Base-by-base conservation (phyloP, 345 rosid species). In the Viola odorata region DNA sequence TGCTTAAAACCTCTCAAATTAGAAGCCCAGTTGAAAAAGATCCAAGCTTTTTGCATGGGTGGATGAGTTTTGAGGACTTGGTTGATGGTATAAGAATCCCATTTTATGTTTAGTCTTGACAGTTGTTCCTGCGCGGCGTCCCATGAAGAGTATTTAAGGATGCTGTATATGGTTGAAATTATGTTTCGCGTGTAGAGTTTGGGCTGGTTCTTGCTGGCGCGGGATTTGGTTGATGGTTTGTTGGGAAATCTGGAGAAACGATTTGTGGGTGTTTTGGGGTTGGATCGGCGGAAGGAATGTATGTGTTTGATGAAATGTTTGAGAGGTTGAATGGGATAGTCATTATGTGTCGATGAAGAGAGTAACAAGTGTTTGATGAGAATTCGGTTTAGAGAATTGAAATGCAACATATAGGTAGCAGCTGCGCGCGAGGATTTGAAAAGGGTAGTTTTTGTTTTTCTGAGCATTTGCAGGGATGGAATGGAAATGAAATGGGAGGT, bases 1-100 rank as follows among this genome's bases (percentile, higher is more conserved):
- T 86, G 96, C 72, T 86, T 91, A 53, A 91, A 88, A 23, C 81
- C 81, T 56, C 63, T 78, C 49, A 80, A 32, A 37, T 45, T 54
- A 7, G 85, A 58, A 23, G 78, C 96, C 96, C 95, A 88, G 70
- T 83, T 78, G 82, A 88, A 88, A 66, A 91, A 88, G 37, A 88
- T 81, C 95, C 98, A 88, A 0, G 96, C 85, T 48, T 91, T 91
- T 70, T 91, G 83, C 96, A 89, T 85, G 3, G 98, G 98, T 4
- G 98, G 98, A 49, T 89, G 95, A 55, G 95, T 50, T 79, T 91
- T 91, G 52, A 91, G 76, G 9, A 87, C 80, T 53, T 80, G 87
- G 67, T 84, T 87, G 73, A 91, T 87, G 0, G 84, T 80, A 69
- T 76, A 85, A 53, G 96, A 89, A 65, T 91, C 95, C 95, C 98